Evolutionary conservation across 1,139 yeast genomes (phyloP), one percentile per base, ranked within the genome.

Genomic region (Ogataea hybrid): DNA sequence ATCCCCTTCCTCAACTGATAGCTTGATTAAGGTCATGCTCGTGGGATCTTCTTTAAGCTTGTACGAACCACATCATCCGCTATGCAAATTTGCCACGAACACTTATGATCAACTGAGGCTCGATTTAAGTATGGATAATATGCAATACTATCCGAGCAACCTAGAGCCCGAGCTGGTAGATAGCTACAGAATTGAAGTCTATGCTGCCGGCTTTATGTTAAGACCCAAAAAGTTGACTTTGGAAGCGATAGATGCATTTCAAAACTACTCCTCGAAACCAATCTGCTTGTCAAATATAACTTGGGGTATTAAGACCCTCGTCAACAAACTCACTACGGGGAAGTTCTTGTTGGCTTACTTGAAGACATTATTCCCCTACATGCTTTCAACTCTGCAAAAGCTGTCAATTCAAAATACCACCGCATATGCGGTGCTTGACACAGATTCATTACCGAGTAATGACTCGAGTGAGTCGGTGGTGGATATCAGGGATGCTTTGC

Each of bases 191-290:
- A 64, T 70, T 9, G 67, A 69, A 30, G 67, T 71, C 35, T 69
- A 64, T 49, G 67, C 74, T 1, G 68, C 76, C 4, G 73, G 76
- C 3, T 60, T 70, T 16, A 55, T 71, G 52, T 54, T 75, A 30
- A 61, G 69, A 32, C 71, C 77, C 1, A 63, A 62, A 3, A 59
- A 56, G 42, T 68, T 71, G 46, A 52, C 61, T 11, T 57, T 59
- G 10, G 25, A 53, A 58, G 14, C 57, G 64, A 18, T 51, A 58
- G 17, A 50, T 45, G 8, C 64, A 51, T 47, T 69, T 59, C 49
- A 56, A 54, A 29, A 62, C 58, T 42, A 67, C 59, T 43, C 63
- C 16, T 21, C 47, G n/a, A 41, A 56, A 9, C 27, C 48, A 3
- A 27, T 42, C 4, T 39, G 49, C 20, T 27, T 57, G 9, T 41